Base-by-base conservation (phyloP, 345 rosid genomes). In the Litchi chinensis region DNA sequence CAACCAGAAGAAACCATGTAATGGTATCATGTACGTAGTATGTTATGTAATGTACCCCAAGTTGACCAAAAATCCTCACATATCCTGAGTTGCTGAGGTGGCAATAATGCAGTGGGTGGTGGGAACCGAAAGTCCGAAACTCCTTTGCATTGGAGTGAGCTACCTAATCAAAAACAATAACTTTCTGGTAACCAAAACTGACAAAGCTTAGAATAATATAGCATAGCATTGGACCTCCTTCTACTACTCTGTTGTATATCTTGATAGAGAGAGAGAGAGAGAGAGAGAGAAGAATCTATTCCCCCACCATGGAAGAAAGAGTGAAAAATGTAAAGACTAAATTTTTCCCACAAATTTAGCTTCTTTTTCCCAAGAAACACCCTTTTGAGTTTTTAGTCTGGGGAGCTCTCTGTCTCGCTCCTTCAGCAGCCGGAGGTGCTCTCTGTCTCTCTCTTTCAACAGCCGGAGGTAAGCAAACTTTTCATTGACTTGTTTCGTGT, bases 141-240 rank as follows among this genome's bases (percentile, higher is more conserved):
- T 43, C 79, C 6, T 39, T 83, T 43, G 71, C 74, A 75, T 46
- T 81, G 87, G 88, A 85, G 89, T 83, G 74, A 83, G 89, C 82
- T 85, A 86, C 89, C 88, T 65, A 80, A 85, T 83, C 88, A 85
- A 62, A 84, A 78, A 72, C 43, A 59, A 70, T 24, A 66, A 79
- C 46, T 26, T 66, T 76, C 82, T 48, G 83, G 84, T 60, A 37
- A 78, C 84, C 85, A 66, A 83, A 80, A 76, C 83, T 40, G 82
- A 74, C 81, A 41, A 54, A 70, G 71, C 43, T 74, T 52, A 74
- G 56, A 44, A 73, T 44, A 77, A 66, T n/a, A 56, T 65, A 12
- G 54, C 16, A 13, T 13, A 82, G 76, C 24, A 40, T 13, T n/a
- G n/a, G n/a, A n/a, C n/a, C 64, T 26, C 28, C 21, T 5, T 54